A percentile compares a stretch with the other conserved stretches of the same genome.
phyloP scores from a whole-genome alignment of 305 asterid genomes.

The Fraxinus sp. region DNA sequence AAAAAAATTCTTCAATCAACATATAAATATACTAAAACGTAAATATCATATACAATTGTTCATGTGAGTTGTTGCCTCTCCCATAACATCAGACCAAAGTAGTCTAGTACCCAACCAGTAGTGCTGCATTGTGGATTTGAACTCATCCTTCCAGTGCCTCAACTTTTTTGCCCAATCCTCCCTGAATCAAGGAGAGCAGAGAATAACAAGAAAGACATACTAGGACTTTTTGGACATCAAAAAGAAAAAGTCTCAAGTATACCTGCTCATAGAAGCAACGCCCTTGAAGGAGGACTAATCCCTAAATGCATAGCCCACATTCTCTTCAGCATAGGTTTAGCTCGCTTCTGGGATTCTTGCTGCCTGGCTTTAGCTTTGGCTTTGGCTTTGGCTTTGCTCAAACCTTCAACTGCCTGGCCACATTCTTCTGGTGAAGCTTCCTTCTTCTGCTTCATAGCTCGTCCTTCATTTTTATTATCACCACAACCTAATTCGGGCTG shows the following conservation, averaged over 20 bases:
- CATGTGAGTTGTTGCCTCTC: constrained; percentile 94
- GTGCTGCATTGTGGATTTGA: constrained; percentile 81
- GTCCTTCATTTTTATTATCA: constrained; percentile 56
- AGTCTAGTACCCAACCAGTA: constrained; percentile 90
- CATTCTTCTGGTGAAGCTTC: constrained; percentile 97
- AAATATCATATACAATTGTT: constrained; percentile 37
- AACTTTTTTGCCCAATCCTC: constrained; percentile 90
- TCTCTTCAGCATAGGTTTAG: constrained; percentile 54
- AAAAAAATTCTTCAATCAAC: no score
- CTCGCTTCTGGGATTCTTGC: constrained; percentile 72
- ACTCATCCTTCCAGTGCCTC: constrained; percentile 83
- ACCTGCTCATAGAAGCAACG: constrained; percentile 98
- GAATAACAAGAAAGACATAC: constrained; percentile 22
- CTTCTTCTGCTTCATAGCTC: constrained; percentile 60
- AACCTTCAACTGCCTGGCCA: constrained; percentile 93
- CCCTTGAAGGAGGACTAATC: constrained; percentile 90
- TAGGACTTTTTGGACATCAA: constrained; percentile 17
- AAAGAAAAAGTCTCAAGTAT: constrained; percentile 18
- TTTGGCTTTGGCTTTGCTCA: constrained; percentile 81
- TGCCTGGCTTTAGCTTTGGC: constrained; percentile 72
- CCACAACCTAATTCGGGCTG: constrained; percentile 51
- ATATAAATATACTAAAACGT: no score
- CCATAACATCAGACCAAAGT: constrained; percentile 87
- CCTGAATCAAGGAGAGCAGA: constrained; percentile 43
- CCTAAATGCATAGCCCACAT: constrained; percentile 74